Evolutionary conservation across 2,329 filamentous ascomycete genomes (phyloP).

Genomic region (Xylaria hypoxylon): DNA sequence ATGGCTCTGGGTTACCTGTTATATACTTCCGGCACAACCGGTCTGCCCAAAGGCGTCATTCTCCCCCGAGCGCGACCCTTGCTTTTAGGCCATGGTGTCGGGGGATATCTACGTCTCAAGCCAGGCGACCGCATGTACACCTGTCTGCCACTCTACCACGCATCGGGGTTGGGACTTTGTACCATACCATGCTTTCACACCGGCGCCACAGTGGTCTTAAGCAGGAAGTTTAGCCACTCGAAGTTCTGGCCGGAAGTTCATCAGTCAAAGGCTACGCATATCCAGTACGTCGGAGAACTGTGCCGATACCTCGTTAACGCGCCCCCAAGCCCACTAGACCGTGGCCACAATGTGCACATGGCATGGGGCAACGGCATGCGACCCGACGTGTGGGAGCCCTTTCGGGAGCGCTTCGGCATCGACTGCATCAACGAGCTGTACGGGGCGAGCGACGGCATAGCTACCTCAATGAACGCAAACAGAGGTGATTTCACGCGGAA

Average conservation of each 20-base stretch:
- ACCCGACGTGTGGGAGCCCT: conserved; percentile 74
- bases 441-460: conserved; percentile 78
- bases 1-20: conserved; percentile 70
- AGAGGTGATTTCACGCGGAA: conserved; percentile 70
- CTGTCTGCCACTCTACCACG: conserved; percentile 81
- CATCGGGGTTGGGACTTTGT: conserved; percentile 72
- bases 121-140: conserved; percentile 73
- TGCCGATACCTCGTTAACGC: conserved; percentile 78
- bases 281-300: conserved; percentile 83
- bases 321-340: conserved; percentile 69
- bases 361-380: conserved; percentile 76
- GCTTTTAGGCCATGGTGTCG: conserved; percentile 32
- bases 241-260: conserved; percentile 79
- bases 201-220: conserved; percentile 68
- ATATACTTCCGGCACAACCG: conserved; percentile 82
- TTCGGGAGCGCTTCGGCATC: conserved; percentile 72
- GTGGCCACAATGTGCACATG: conserved; percentile 64
- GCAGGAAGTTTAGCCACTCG: conserved; percentile 74
- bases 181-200: conserved; percentile 62
- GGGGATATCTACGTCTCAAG: conserved; percentile 39
- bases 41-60: conserved; percentile 76
- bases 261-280: conserved; percentile 72
- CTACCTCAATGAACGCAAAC: conserved; percentile 67
- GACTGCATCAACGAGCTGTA: conserved; percentile 77
- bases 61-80: conserved; percentile 61